Percentiles rank a stretch among this genome's conserved stretches.
phyloP scores from a whole-genome alignment of 805 yeast species.

The Phaffomyces opuntiae region DNA sequence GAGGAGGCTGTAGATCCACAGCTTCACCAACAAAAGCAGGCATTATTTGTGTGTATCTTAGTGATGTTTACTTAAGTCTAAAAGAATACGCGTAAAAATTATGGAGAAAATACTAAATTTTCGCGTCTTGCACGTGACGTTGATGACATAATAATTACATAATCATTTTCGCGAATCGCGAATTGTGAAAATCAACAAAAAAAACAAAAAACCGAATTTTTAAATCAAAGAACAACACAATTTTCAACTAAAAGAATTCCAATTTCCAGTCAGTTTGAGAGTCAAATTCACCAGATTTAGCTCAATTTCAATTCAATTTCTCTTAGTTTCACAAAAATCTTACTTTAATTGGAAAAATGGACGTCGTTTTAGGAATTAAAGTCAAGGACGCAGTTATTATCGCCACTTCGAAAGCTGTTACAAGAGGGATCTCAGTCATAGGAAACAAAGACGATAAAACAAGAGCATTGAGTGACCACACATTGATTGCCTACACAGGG shows the following conservation, averaged over 20 bases:
- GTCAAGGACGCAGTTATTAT: conserved; percentile 75
- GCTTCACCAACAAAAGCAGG: conserved; percentile 15
- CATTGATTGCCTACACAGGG: conserved; percentile 85
- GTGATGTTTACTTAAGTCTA: neutral
- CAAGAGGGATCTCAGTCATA: conserved; percentile 81
- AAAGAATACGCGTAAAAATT: neutral
- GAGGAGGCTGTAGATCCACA: conserved; percentile 6
- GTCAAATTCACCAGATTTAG: too few species aligned
- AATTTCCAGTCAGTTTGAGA: too few species aligned
- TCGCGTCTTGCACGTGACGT: neutral
- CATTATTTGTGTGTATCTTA: conserved; percentile 4
- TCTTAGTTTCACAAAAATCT: too few species aligned
- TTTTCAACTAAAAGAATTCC: neutral
- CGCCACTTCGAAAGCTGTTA: conserved; percentile 92
- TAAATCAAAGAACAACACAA: neutral
- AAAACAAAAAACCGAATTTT: neutral
- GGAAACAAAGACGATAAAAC: conserved; percentile 80
- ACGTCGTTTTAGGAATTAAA: conserved; percentile 80
- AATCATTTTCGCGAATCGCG: neutral
- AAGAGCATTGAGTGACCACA: conserved; percentile 62
- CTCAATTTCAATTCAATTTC: too few species aligned
- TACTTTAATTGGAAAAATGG: conserved; percentile 46
- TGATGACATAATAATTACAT: neutral
- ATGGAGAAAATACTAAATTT: neutral
- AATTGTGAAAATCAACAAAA: neutral